Base-by-base conservation (phyloP, 495 filamentous ascomycete species). In the Penicillium canariense region DNA sequence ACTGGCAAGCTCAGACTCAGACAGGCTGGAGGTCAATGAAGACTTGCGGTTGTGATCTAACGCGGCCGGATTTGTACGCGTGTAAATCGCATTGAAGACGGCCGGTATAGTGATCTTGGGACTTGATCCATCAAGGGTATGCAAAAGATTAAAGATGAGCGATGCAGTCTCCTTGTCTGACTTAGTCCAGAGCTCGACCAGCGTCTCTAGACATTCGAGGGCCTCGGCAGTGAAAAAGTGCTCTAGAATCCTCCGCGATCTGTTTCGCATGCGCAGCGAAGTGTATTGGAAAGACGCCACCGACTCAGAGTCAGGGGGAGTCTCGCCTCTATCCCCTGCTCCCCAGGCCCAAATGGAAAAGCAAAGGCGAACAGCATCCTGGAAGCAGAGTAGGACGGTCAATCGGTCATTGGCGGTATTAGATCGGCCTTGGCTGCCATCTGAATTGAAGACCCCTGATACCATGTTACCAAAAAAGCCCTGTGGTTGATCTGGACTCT, bases 391-490 rank as follows among this genome's bases (percentile, higher is more conserved):
- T 9, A 97, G 72, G 17, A 99, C 94, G 0, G 92, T 97, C 22
- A 99, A 78, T 34, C 93, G 78, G 57, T 93, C 92, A 63, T 97
- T 99, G n/a, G 91, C 91, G 12, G 89, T 87, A 14, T 84, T 81
- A 40, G 86, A 87, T 35, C 90, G 81, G 22, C 81, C 75, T 48
- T 91, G 91, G 3, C 79, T 85, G 6, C 84, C 78, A 49, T 97
- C 93, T 0, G 88, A 81, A 8, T 87, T 78, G 67, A 96, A 96
- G 0, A 96, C 89, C 0, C 91, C 91, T 1, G 91, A 94, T 1
- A 96, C 91, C 89, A 97, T 96, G 60, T 91, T 96, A 15, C 93
- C 91, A 62, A 98, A 96, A 69, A 97, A 96, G 39, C 92, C 88
- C 63, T 94, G 89, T 12, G 85, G 78, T 63, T 91, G 88, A 58